Evolutionary conservation across 1,284 basidiomycete genomes (phyloP).

Genomic region (Trichosporon sp.): DNA sequence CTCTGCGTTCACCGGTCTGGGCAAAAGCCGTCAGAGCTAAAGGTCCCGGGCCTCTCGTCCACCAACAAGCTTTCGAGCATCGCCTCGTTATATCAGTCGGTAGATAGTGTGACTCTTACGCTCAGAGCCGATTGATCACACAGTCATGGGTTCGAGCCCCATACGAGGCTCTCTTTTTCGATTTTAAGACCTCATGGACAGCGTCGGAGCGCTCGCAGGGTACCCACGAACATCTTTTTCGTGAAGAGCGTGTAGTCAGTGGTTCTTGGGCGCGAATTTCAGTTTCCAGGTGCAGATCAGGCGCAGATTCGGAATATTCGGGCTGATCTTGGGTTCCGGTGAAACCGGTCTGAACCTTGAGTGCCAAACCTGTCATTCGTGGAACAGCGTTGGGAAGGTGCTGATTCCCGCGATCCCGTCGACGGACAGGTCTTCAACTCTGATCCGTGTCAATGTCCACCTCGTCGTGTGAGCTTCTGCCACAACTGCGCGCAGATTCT

Average conservation of each 20-base stretch:
- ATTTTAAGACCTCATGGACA: background rate
- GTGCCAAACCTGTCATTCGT: background rate
- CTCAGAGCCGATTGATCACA: slow-evolving; percentile 18
- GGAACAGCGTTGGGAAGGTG: background rate
- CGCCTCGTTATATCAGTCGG: slow-evolving; percentile 20
- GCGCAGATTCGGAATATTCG: background rate
- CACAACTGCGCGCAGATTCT: background rate
- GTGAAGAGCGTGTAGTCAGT: background rate
- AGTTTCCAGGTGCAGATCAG: background rate
- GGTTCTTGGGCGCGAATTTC: background rate
- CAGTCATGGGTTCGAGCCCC: slow-evolving; percentile 20
- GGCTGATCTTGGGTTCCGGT: background rate
- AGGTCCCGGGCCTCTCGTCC: background rate
- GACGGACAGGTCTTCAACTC: background rate
- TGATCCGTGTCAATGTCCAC: background rate
- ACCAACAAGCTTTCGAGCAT: background rate
- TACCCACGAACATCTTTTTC: background rate
- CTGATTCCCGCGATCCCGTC: background rate
- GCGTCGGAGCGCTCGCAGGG: too few relatives aligned
- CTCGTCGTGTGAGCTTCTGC: background rate
- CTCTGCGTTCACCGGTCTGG: background rate
- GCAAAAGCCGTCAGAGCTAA: background rate
- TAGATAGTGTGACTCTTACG: slow-evolving; percentile 21
- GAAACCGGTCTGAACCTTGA: background rate
- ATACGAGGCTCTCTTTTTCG: slow-evolving; percentile 19